phyloP scores from a whole-genome alignment of 805 yeast genomes.

The Starmerella geochares region DNA sequence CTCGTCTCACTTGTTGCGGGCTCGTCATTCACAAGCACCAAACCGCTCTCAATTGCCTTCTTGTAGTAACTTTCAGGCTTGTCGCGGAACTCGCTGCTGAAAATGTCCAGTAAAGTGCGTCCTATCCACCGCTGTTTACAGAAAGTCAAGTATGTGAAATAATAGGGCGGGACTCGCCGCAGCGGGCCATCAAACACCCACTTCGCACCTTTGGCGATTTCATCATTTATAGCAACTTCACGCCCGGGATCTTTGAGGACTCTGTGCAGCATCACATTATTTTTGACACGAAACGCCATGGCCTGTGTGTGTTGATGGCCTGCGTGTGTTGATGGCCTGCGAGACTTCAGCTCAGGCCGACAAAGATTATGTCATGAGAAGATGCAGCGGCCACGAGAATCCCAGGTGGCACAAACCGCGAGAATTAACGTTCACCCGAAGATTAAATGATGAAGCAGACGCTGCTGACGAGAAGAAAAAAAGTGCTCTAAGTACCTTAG shows the following conservation, averaged over 20 bases:
- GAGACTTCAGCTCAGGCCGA: too few relatives aligned
- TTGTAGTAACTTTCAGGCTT: constrained; percentile 56
- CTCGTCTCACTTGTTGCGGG: constrained; percentile 55
- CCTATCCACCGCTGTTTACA: constrained; percentile 90
- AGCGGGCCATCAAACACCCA: constrained; percentile 38
- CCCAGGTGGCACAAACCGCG: too few relatives aligned
- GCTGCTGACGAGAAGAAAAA: too few relatives aligned
- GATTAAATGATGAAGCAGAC: too few relatives aligned
- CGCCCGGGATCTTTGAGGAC: constrained; percentile 24
- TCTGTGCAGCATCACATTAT: constrained; percentile 24
- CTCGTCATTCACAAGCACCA: constrained; percentile 60
- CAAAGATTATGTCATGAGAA: too few relatives aligned
- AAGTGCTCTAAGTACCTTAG: too few relatives aligned
- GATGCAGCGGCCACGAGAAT: too few relatives aligned
- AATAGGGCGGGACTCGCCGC: constrained; percentile 73
- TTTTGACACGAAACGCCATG: constrained; percentile 22
- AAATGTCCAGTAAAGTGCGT: constrained; percentile 67
- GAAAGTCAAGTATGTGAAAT: constrained; percentile 78
- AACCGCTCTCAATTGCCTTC: constrained; percentile 59
- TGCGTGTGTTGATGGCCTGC: too few relatives aligned
- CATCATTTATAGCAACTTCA: constrained; percentile 24
- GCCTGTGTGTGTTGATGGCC: too few relatives aligned
- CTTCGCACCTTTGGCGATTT: constrained; percentile 26
- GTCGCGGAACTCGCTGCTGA: constrained; percentile 76
- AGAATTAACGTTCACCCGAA: too few relatives aligned